phyloP scores from a whole-genome alignment of 2,329 filamentous ascomycete genomes.

The Penicillium sp. region DNA sequence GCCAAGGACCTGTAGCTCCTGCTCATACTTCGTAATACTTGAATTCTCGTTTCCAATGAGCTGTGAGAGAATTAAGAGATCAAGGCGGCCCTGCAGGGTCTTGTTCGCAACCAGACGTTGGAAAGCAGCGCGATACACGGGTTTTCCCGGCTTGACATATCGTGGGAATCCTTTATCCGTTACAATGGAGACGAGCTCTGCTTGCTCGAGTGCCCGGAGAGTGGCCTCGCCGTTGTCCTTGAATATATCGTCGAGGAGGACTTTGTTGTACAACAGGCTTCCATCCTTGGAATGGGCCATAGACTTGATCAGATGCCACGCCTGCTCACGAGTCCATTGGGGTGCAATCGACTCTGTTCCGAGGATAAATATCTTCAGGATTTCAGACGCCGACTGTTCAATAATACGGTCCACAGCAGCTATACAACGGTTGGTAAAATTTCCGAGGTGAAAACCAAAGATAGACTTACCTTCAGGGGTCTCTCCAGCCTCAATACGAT shows the following conservation, averaged over 20 bases:
- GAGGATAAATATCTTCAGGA: constrained; percentile 88
- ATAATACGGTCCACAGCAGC: constrained; percentile 85
- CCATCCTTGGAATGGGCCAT: constrained; percentile 63
- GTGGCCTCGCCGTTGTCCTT: constrained; percentile 69
- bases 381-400: constrained; percentile 81
- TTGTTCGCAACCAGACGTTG: constrained; percentile 66
- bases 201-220: constrained; percentile 75
- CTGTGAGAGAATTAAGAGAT: constrained; percentile 67
- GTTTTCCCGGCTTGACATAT: constrained; percentile 74
- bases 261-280: constrained; percentile 75
- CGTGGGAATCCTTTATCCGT: constrained; percentile 73
- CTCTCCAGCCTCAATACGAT: constrained; percentile 83
- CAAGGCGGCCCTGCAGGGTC: constrained; percentile 70
- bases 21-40: constrained; percentile 74
- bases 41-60: constrained; percentile 69
- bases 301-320: constrained; percentile 81
- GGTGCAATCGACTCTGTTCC: constrained; percentile 55
- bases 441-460: too few species aligned
- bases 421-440: constrained; percentile 26
- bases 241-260: constrained; percentile 75
- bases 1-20: constrained; percentile 70
- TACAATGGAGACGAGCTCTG: constrained; percentile 78
- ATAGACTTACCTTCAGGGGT: constrained; percentile 60
- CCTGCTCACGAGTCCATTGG: constrained; percentile 79
- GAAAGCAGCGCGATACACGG: constrained; percentile 84